Conservation (phyloP, 495 filamentous ascomycete genomes). For the Penicillium cinerascens region DNA sequence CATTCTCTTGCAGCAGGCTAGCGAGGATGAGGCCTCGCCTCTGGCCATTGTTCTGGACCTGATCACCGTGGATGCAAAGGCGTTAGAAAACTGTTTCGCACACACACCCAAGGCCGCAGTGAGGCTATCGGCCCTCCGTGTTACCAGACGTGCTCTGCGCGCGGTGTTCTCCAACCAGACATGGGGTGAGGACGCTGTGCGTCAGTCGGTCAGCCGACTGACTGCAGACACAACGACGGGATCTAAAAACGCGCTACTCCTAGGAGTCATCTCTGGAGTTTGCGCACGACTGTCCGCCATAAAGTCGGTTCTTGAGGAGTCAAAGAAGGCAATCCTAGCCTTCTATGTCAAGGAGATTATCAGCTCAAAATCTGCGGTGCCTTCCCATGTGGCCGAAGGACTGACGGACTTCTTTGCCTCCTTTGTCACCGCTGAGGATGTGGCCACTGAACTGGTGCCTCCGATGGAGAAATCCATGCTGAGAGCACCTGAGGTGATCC, state of each 20-base stretch:
- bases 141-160: slow-evolving; percentile 70
- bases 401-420: slow-evolving; percentile 77
- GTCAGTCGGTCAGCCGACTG: slow-evolving; percentile 60
- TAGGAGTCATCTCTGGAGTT: slow-evolving; percentile 85
- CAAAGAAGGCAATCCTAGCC: slow-evolving; percentile 66
- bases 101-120: slow-evolving; percentile 55
- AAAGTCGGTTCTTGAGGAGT: slow-evolving; percentile 55
- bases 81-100: slow-evolving; percentile 72
- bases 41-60: slow-evolving; percentile 63
- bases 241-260: slow-evolving; percentile 65
- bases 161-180: slow-evolving; percentile 58
- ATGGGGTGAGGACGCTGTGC: slow-evolving; percentile 56
- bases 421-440: slow-evolving; percentile 72
- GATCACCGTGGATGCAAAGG: slow-evolving; percentile 58
- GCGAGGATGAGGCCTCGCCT: slow-evolving; percentile 52
- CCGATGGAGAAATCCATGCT: slow-evolving; percentile 83
- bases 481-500: slow-evolving; percentile 83
- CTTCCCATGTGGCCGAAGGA: slow-evolving; percentile 66
- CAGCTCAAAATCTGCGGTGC: slow-evolving; percentile 68
- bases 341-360: slow-evolving; percentile 86
- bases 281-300: slow-evolving; percentile 62
- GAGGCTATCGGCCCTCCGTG: slow-evolving; percentile 62
- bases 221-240: slow-evolving; percentile 58
- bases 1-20: slow-evolving; percentile 61
- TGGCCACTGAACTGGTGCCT: slow-evolving; percentile 72